Base-by-base conservation (phyloP, 495 filamentous ascomycete genomes). In the Paragyromitra xinjiangensis region DNA sequence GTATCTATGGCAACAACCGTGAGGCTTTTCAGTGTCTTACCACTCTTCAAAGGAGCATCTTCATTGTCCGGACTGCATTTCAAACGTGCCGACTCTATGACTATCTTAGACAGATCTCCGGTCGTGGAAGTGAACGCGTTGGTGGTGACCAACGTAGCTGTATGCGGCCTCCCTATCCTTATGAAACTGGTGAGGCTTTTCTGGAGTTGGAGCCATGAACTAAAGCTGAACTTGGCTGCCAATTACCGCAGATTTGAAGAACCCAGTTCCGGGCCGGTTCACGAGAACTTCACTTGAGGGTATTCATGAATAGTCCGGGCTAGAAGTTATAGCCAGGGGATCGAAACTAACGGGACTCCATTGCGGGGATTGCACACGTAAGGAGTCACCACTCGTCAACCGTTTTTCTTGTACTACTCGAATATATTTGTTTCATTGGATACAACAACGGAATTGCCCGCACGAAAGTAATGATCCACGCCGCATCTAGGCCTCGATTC, bases 391-490 rank as follows among this genome's bases (percentile, higher is more conserved):
- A 34, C 56, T 50, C 19, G 12, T 19, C 42, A 63, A 68, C 6
- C 19, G 9, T 24, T 56, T 55, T 39, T 62, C 51, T 68, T 65
- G 71, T 73, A 50, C 55, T 12, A 74, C 71, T 45, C 24, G 44
- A 64, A 53, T 45, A 64, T 22, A 24, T 71, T 39, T 29, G 26
- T 34, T 34, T 34, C 29, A 34, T 67, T 58, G 53, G 19, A 50
- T 37, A 37, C 48, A 39, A 55, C 65, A 16, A 8, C 48, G 51
- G 67, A 22, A 50, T 69, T 39, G 37, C 37, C 67, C 67, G 40
- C 42, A 58, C 14, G 37, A 67, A 26, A 67, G 1, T 4, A 59
- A 29, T 26, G 22, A 59, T 59, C 55, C 44, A 48, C 44, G 11
- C 44, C 16, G 44, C 44, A 48, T 48, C 44, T 48, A 0, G 16